Evolutionary conservation across 495 filamentous ascomycete species (phyloP), one percentile per base, ranked within the genome.

Genomic region (Letharia lupina): DNA sequence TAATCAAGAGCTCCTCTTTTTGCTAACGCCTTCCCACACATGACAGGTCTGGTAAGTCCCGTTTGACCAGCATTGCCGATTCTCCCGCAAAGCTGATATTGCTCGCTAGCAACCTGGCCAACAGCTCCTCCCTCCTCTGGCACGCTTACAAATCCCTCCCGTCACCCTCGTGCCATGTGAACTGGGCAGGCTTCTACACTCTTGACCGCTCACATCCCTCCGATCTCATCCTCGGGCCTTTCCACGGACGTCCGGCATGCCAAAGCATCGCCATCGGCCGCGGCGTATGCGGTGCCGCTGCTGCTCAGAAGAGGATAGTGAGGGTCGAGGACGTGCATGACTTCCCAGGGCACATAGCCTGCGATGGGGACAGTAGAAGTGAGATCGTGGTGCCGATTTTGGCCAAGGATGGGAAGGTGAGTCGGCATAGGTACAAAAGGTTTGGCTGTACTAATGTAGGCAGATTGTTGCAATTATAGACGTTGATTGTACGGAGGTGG

Each of bases 131-230:
- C 42, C 85, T 96, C 60, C 83, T 96, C 70, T 94, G 89, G 87
- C 90, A 96, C 77, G 87, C 86, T 48, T 91, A 89, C 73, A 85
- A 87, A 69, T 87, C 91, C 12, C 84, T 96, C 61, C 86, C 89
- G n/a, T 72, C 81, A 0, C 90, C 92, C 23, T 89, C 85, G 59
- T 82, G 77, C 41, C 76, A 84, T 45, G 88, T 91, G 10, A 96
- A 96, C 79, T 96, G 93, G 93, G 86, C 89, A 64, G 92, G 91
- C 41, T 96, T 96, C 84, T 96, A 96, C 77, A 86, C 89, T 62
- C 80, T 90, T 71, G 83, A 91, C 71, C 86, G 83, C 39, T 77
- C 75, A 52, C 79, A 81, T 59, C 74, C 81, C 40, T 68, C 75
- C n/a, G 76, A 76, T 20, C 82, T 96, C 56, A 87, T 95, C 66